These are phyloP conservation scores for Cladophialophora bantiana DNA, from an alignment of 2,329 filamentous ascomycete species.

Conservation along the genomic window DNA sequence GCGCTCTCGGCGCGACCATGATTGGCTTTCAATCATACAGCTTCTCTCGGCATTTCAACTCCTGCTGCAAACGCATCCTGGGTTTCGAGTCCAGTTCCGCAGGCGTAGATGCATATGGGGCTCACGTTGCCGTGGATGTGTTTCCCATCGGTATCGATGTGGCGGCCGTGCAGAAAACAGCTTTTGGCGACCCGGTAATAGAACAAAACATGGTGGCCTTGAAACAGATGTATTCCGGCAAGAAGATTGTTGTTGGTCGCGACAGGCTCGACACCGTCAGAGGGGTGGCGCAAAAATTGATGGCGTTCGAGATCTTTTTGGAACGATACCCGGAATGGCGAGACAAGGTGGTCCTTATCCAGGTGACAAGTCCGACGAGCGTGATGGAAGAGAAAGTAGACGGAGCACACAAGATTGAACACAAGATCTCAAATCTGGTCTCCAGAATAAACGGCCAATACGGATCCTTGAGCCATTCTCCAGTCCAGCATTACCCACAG, in stretches of 20 bases:
- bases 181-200: constrained; percentile 74
- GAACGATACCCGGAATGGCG: constrained; percentile 91
- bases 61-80: constrained; percentile 88
- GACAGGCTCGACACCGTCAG: constrained; percentile 93
- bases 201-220: constrained; percentile 75
- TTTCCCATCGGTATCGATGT: constrained; percentile 96
- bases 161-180: constrained; percentile 75
- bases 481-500: constrained; percentile 93
- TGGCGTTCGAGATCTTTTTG: constrained; percentile 91
- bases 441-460: constrained; percentile 90
- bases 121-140: constrained; percentile 87
- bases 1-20: constrained; percentile 88
- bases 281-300: constrained; percentile 93
- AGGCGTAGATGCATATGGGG: constrained; percentile 87
- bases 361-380: constrained; percentile 88
- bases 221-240: constrained; percentile 79
- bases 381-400: constrained; percentile 80
- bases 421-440: constrained; percentile 88
- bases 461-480: constrained; percentile 85
- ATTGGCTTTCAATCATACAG: constrained; percentile 95
- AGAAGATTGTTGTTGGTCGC: constrained; percentile 93
- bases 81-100: constrained; percentile 86
- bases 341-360: constrained; percentile 89
- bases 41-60: constrained; percentile 92
- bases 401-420: constrained; percentile 79